A percentile compares a stretch with the other conserved stretches of the same genome.
Evolutionary conservation across 768 basidiomycete genomes (phyloP).

Genomic region (Tephrocybe sp.): DNA sequence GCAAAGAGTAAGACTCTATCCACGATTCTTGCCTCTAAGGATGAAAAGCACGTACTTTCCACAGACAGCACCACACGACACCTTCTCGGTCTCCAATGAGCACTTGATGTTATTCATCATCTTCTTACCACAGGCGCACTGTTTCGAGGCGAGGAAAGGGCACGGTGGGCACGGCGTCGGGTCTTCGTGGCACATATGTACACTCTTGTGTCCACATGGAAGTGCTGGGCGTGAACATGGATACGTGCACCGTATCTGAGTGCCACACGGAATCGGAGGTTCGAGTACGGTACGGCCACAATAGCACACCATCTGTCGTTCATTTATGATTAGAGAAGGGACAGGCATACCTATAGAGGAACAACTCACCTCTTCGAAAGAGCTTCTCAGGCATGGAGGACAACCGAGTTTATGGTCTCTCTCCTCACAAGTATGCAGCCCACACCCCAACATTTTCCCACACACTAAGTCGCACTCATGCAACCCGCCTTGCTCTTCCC

Average conservation of each 20-base stretch:
- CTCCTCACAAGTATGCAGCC: constrained; percentile 76
- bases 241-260: constrained; percentile 71
- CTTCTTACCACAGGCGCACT: constrained; percentile 90
- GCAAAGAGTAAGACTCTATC: neutral
- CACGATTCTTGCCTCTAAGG: neutral
- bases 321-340: neutral
- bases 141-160: constrained; percentile 72
- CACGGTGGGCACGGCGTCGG: constrained; percentile 80
- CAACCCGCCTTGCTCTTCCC: constrained; percentile 63
- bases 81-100: constrained; percentile 71
- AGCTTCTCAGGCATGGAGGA: constrained; percentile 80
- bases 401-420: constrained; percentile 85
- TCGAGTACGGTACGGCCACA: constrained; percentile 88
- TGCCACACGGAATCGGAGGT: constrained; percentile 90
- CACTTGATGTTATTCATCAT: constrained; percentile 78
- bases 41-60: constrained; percentile 52
- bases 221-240: constrained; percentile 73
- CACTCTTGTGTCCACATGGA: constrained; percentile 78
- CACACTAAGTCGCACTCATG: constrained; percentile 88
- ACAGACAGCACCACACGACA: constrained; percentile 84
- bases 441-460: constrained; percentile 69
- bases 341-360: constrained; percentile 1
- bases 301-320: constrained; percentile 63
- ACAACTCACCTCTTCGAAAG: constrained; percentile 82
- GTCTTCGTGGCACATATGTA: constrained; percentile 84